A percentile compares a stretch with the other conserved stretches of the same genome.
Conservation (phyloP, 1,284 basidiomycete species). For the Ceratobasidium sp. region DNA sequence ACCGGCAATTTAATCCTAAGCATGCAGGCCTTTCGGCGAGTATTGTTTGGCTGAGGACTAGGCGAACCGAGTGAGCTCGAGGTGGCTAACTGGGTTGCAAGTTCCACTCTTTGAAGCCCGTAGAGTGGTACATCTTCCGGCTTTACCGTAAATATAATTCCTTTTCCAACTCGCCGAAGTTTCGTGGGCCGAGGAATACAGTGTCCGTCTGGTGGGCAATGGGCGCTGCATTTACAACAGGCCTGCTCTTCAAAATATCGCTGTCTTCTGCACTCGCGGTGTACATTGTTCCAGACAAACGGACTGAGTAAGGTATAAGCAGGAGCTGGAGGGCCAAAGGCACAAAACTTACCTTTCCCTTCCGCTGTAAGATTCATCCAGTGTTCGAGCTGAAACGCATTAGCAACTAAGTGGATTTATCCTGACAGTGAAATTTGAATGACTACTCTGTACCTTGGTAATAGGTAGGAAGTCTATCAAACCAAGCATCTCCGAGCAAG, state of each 20-base stretch:
- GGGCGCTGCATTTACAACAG: neutral
- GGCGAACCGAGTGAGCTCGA: neutral
- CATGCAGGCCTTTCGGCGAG: neutral
- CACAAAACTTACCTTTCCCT: constrained; percentile 14
- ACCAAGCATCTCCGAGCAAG: neutral
- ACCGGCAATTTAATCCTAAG: neutral
- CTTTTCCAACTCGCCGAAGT: neutral
- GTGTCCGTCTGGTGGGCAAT: neutral
- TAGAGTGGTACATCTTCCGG: neutral
- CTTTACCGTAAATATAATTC: neutral
- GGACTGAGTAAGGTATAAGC: neutral
- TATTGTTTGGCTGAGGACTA: neutral
- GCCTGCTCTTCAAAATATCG: neutral
- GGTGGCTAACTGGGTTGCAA: neutral
- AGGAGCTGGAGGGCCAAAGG: neutral
- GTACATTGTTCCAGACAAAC: constrained; percentile 2
- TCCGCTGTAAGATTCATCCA: constrained; percentile 2
- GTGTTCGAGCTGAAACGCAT: constrained; percentile 1
- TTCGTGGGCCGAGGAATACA: neutral
- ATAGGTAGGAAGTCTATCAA: neutral
- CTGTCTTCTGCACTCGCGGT: neutral
- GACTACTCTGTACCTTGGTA: constrained; percentile 2
- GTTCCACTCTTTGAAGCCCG: neutral
- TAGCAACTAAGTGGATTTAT: neutral
- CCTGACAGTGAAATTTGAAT: neutral